These are phyloP conservation scores for Castanea mollissima DNA, from an alignment of 306 rosid species.

Conservation along the genomic window DNA sequence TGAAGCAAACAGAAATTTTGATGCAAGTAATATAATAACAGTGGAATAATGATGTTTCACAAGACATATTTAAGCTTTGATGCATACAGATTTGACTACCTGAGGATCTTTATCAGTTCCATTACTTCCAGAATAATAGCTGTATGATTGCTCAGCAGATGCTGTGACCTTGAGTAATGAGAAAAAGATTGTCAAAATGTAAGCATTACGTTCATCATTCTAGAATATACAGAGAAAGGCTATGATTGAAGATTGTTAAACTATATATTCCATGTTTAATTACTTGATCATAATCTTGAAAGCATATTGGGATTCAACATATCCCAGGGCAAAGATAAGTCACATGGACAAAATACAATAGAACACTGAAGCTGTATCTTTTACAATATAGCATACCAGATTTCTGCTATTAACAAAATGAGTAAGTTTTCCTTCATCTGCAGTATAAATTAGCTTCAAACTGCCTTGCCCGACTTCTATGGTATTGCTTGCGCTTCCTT, in stretches of 20 bases:
- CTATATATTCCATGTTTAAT: background rate
- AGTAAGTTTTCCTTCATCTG: conserved; percentile 50
- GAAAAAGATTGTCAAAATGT: background rate
- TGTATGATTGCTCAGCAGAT: conserved; percentile 39
- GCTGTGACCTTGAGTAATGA: conserved; percentile 45
- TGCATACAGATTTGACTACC: conserved; percentile 31
- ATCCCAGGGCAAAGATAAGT: background rate
- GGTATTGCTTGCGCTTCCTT: conserved; percentile 30
- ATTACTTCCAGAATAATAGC: conserved; percentile 39
- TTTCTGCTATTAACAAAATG: conserved; percentile 52
- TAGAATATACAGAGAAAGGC: background rate
- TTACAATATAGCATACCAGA: conserved; percentile 40
- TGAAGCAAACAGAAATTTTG: background rate
- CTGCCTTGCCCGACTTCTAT: conserved; percentile 65
- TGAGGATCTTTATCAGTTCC: conserved; percentile 23
- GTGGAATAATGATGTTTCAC: conserved; percentile 10
- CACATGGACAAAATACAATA: background rate
- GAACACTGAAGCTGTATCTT: conserved; percentile 18
- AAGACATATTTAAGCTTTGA: conserved; percentile 7
- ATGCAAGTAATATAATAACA: conserved; percentile 13
- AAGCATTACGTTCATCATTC: background rate
- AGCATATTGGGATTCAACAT: background rate
- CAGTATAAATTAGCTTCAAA: conserved; percentile 65
- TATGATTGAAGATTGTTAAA: background rate
- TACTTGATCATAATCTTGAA: background rate